phyloP scores from a whole-genome alignment of 257 asterid genomes.

The Echium plantagineum region DNA sequence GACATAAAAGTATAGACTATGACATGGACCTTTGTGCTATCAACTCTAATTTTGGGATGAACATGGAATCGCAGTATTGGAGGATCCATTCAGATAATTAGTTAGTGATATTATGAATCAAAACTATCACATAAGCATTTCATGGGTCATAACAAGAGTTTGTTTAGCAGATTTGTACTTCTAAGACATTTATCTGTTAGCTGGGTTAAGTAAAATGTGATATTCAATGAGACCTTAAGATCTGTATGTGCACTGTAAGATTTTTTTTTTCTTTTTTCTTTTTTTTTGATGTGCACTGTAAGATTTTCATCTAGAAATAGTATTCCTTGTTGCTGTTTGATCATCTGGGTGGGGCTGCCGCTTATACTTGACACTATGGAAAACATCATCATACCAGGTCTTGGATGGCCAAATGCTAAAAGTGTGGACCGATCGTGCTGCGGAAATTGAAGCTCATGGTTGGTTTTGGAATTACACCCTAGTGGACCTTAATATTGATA shows the following conservation, averaged over 20 bases:
- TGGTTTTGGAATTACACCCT: slow-evolving; percentile 88
- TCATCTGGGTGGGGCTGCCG: not conserved
- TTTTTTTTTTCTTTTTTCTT: too few relatives aligned
- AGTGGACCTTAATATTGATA: slow-evolving; percentile 61
- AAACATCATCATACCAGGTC: slow-evolving; percentile 36
- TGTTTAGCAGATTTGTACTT: not conserved
- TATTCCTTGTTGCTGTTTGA: not conserved
- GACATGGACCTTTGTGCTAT: too few relatives aligned
- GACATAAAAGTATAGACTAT: too few relatives aligned
- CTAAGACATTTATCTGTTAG: not conserved
- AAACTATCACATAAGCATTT: not conserved
- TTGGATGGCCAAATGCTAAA: slow-evolving; percentile 95
- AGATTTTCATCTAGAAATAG: too few relatives aligned
- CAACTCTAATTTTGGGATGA: too few relatives aligned
- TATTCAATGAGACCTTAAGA: not conserved
- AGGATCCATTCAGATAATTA: not conserved
- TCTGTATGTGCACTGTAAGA: too few relatives aligned
- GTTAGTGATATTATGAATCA: not conserved
- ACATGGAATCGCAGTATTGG: not conserved
- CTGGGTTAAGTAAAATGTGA: not conserved
- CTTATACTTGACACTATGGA: not conserved
- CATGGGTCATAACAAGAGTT: not conserved
- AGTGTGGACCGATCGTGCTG: slow-evolving; percentile 75
- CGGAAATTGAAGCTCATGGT: slow-evolving; percentile 73
- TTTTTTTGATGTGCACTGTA: too few relatives aligned